Percentiles rank a stretch among this genome's conserved stretches.
Evolutionary conservation across 2,329 filamentous ascomycete genomes (phyloP).

Genomic region (Paracamarosporium sp.): DNA sequence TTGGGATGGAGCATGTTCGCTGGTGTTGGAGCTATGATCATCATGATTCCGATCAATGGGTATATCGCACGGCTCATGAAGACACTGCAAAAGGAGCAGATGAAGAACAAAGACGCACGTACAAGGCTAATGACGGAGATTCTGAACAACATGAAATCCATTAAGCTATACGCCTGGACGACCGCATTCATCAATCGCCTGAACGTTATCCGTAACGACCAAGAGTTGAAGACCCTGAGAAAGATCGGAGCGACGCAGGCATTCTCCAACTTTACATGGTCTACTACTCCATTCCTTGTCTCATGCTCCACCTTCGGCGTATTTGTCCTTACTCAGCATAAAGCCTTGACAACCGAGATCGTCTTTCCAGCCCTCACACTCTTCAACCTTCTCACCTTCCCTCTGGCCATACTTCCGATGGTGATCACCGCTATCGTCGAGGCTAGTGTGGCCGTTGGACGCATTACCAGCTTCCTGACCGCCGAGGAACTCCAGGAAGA

Average conservation of each 20-base stretch:
- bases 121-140: conserved; percentile 96
- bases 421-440: conserved; percentile 97
- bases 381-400: conserved; percentile 96
- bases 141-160: conserved; percentile 98
- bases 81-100: conserved; percentile 90
- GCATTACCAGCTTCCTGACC: conserved; percentile 82
- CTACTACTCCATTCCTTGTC: conserved; percentile 94
- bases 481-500: conserved; percentile 91
- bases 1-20: conserved; percentile 95
- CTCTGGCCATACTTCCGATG: conserved; percentile 92
- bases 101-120: conserved; percentile 98
- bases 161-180: conserved; percentile 98
- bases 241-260: conserved; percentile 96
- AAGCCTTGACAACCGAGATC: conserved; percentile 88
- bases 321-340: conserved; percentile 83
- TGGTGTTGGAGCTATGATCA: conserved; percentile 90
- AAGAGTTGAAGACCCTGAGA: conserved; percentile 91
- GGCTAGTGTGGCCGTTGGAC: conserved; percentile 87
- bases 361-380: conserved; percentile 92
- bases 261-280: conserved; percentile 97
- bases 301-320: conserved; percentile 96
- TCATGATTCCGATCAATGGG: conserved; percentile 97
- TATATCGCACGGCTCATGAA: conserved; percentile 93
- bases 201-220: conserved; percentile 93
- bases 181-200: conserved; percentile 97